A percentile compares a stretch with the other conserved stretches of the same genome.
These are phyloP conservation scores for Camellia granthamiana DNA, from an alignment of 148 eudicot species.

Conservation along the genomic window DNA sequence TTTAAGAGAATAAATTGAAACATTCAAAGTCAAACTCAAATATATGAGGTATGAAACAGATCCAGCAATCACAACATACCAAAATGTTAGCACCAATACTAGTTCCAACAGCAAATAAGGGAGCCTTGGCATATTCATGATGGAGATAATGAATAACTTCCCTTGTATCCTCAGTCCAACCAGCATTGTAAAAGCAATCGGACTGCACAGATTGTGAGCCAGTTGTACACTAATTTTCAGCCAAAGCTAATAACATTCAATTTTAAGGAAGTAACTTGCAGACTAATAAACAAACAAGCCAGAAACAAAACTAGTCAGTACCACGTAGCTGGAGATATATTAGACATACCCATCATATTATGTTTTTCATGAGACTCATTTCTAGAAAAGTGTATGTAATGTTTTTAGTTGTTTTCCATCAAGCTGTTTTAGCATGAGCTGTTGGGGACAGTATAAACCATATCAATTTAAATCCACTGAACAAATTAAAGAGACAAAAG, in stretches of 20 bases:
- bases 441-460: neutral
- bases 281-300: neutral
- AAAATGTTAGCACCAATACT: conserved; percentile 93
- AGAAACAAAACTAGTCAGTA: neutral
- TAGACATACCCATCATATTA: neutral
- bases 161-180: conserved; percentile 88
- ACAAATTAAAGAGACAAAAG: neutral
- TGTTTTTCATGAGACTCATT: neutral
- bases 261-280: neutral
- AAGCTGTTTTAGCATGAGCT: neutral
- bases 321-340: neutral
- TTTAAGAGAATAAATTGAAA: neutral
- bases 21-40: neutral
- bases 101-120: conserved; percentile 72
- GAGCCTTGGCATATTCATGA: conserved; percentile 59
- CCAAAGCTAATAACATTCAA: neutral
- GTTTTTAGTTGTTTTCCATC: neutral
- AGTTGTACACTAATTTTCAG: neutral
- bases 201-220: conserved; percentile 44
- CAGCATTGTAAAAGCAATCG: conserved; percentile 93
- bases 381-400: too few species aligned
- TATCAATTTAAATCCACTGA: neutral
- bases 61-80: conserved; percentile 41
- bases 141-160: conserved; percentile 64
- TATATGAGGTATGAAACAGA: neutral